Evolutionary conservation across 164 flowering plant genomes (phyloP).

Genomic region (Chloranthus sessilifolius): DNA sequence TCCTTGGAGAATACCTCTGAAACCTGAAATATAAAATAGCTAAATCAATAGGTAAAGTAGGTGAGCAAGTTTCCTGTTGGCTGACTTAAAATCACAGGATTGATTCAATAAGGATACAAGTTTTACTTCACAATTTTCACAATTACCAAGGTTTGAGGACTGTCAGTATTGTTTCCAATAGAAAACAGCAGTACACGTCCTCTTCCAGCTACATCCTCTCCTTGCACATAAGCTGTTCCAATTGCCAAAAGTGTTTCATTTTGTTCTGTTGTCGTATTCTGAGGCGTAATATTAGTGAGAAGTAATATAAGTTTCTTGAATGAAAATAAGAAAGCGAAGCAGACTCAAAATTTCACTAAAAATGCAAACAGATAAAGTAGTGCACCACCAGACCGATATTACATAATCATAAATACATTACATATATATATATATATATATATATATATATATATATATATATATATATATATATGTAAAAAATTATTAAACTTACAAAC

Average conservation of each 20-base stretch:
- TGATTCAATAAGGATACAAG: neutral
- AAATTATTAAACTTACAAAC: constrained; percentile 43
- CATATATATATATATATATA: too few relatives aligned
- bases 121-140: neutral
- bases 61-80: too few relatives aligned
- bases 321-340: too few relatives aligned
- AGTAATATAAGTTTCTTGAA: neutral
- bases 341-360: too few relatives aligned
- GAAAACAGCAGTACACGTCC: constrained; percentile 89
- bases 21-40: constrained; percentile 39
- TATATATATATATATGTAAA: too few relatives aligned
- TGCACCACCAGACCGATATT: too few relatives aligned
- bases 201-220: constrained; percentile 97
- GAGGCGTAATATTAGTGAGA: constrained; percentile 14
- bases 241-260: constrained; percentile 91
- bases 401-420: too few relatives aligned
- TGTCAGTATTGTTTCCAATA: constrained; percentile 54
- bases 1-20: constrained; percentile 93
- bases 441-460: too few relatives aligned
- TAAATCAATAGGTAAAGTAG: neutral
- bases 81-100: too few relatives aligned
- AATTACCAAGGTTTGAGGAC: constrained; percentile 68
- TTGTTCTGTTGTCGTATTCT: constrained; percentile 79
- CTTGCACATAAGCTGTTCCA: constrained; percentile 99
- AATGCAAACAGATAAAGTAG: too few relatives aligned